phyloP scores from a whole-genome alignment of 257 asterid species.

The Petunia secreta region DNA sequence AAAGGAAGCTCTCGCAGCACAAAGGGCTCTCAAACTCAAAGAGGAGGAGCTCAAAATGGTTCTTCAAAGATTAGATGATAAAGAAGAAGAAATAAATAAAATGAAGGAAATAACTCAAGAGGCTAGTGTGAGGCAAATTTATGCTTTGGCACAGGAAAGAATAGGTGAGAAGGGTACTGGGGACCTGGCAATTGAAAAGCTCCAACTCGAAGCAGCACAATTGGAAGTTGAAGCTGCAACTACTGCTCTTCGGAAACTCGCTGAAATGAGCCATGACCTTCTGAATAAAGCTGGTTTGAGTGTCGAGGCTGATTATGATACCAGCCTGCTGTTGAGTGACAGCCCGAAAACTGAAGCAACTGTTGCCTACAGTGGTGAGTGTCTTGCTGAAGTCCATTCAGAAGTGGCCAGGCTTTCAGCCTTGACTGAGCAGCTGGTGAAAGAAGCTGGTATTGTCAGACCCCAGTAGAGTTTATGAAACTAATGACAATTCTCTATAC shows the following conservation, averaged over 20 bases:
- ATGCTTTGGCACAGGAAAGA: slow-evolving; percentile 61
- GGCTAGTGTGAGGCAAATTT: slow-evolving; percentile 49
- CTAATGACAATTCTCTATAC: slow-evolving; percentile 32
- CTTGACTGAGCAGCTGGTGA: slow-evolving; percentile 66
- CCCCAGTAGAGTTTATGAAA: slow-evolving; percentile 15
- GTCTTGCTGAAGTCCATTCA: slow-evolving; percentile 47
- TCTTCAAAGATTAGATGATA: slow-evolving; percentile 46
- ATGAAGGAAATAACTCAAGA: slow-evolving; percentile 54
- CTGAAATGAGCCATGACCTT: slow-evolving; percentile 75
- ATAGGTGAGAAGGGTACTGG: slow-evolving; percentile 58
- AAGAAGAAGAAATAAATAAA: slow-evolving; percentile 60
- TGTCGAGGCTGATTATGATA: slow-evolving; percentile 41
- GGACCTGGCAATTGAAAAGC: slow-evolving; percentile 70
- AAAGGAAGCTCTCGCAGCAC: slow-evolving; percentile 63
- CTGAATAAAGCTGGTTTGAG: slow-evolving; percentile 45
- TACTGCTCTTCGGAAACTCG: slow-evolving; percentile 59
- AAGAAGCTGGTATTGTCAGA: slow-evolving; percentile 54
- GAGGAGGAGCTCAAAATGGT: slow-evolving; percentile 66
- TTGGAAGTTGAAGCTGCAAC: slow-evolving; percentile 84
- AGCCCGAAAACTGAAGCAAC: slow-evolving; percentile 28
- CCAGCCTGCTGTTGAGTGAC: slow-evolving; percentile 3
- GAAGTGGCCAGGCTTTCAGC: slow-evolving; percentile 68
- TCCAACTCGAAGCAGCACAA: slow-evolving; percentile 69
- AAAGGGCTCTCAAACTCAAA: slow-evolving; percentile 60
- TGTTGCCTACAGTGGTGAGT: slow-evolving; percentile 6